Base-by-base conservation (phyloP, 2,329 filamentous ascomycete species). In the Sporothrix euskadiensis region DNA sequence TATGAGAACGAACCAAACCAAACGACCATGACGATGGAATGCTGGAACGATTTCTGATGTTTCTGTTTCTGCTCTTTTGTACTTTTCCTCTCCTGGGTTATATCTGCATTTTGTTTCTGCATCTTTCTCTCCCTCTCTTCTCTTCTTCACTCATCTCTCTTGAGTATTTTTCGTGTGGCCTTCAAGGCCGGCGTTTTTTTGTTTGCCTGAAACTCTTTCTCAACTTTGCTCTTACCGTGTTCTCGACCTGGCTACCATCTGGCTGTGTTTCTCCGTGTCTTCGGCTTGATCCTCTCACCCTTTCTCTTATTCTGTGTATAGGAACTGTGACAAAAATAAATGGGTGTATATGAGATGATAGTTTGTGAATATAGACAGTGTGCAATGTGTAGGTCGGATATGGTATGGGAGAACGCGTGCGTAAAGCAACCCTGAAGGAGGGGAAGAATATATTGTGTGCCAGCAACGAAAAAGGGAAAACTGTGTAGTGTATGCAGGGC, bases 11-110 rank as follows among this genome's bases (percentile, higher is more conserved):
- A 66, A 71, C 44, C 32, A 19, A 66, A 71, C 32, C 44, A 26
- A 47, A 71, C 71, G 72, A 71, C 68, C 47, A 73, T 70, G 57
- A 73, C 26, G 68, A 73, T 63, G 71, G 52, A 35, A 73, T 68
- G 68, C 57, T 71, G 68, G 47, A 39, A 73, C 52, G 68, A 56
- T 52, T 35, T 71, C 35, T 39, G 32, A 73, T 59, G 59, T 56
- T 52, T 30, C 30, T 61, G 22, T 35, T 35, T 49, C 44, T 49
- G 44, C 44, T 49, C 32, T 73, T 19, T 63, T 69, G 26, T 73
- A 35, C 10, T 73, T 61, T 52, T 26, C 44, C 44, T 52, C 16
- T 32, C 26, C 52, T 12, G 32, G 35, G 39, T 65, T 56, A 39
- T 54, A n/a, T 47, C 10, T 66, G 69, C 52, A 68, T 68, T n/a